phyloP scores from a whole-genome alignment of 148 eudicot species.

The Rhododendron williamsianum region DNA sequence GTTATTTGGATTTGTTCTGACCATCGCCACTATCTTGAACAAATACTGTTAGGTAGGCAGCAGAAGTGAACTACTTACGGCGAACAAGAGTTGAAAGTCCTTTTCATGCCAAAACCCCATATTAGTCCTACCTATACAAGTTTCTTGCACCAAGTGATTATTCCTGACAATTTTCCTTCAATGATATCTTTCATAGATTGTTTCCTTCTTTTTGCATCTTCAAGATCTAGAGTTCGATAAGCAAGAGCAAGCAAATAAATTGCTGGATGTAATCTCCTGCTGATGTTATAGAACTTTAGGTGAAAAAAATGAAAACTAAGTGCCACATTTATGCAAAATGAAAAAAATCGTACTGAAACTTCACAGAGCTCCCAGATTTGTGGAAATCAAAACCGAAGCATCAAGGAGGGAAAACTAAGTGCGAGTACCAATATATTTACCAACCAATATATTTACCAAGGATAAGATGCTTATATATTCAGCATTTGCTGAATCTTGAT shows the following conservation, averaged over 20 bases:
- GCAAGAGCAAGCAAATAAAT: slow-evolving; percentile 90
- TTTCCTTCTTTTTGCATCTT: slow-evolving; percentile 55
- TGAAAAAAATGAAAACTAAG: neutral
- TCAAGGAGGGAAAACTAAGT: neutral
- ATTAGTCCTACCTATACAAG: slow-evolving; percentile 22
- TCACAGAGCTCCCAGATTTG: neutral
- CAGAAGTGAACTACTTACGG: neutral
- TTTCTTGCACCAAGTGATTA: slow-evolving; percentile 65
- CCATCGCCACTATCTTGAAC: neutral
- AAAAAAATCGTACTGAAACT: neutral
- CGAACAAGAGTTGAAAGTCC: neutral
- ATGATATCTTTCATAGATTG: slow-evolving; percentile 35
- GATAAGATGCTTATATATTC: neutral
- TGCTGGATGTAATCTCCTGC: slow-evolving; percentile 96
- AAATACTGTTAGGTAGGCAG: neutral
- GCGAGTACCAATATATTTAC: neutral
- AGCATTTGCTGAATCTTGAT: neutral
- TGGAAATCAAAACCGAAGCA: neutral
- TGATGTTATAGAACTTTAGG: slow-evolving; percentile 4
- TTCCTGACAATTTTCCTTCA: slow-evolving; percentile 40
- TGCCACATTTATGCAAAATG: neutral
- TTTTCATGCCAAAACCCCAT: neutral
- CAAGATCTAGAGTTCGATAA: slow-evolving; percentile 85
- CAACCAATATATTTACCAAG: neutral
- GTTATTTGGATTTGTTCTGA: neutral